Evolutionary conservation across 345 rosid genomes (phyloP), one percentile per base, ranked within the genome.

Genomic region (Hibiscus tridactylites): DNA sequence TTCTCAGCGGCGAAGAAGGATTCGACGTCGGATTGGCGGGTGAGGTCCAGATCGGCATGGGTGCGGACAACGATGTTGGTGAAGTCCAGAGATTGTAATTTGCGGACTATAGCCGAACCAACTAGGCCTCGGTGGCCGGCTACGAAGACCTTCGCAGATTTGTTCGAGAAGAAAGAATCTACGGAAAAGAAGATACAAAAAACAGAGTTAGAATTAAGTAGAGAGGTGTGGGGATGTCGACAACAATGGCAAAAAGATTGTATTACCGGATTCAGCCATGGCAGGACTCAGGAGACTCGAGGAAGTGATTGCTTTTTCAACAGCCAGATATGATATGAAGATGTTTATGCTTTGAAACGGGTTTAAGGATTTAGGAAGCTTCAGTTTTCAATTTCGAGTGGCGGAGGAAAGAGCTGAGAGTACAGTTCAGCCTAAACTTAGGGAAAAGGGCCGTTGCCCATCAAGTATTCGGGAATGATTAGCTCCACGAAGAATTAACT

Each of bases 111-210:
- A 70, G 98, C 92, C 0, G 97, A 89, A 35, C 97, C 99, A 12
- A 90, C 98, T 1, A 95, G 86, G 19, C 99, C 99, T 1, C 96
- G 81, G 82, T 95, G 97, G 59, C 99, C 99, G 10, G 99, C 98
- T 16, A 95, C 96, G 70, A 95, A 95, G 79, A 90, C 80, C 87
- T 90, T 95, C 46, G 89, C 88, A 3, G 92, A 85, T 80, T 83
- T 90, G 11, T 86, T 83, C 6, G 89, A 69, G 81, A 90, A 75
- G 77, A 87, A 87, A 71, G 88, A 79, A 52, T 69, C 81, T 24
- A 66, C 16, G 29, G 28, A 50, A 62, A n/a, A 5, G 26, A 31
- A 17, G 2, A 11, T 9, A 46, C 15, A 46, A 9, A 46, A 46
- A 46, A 46, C 15, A 46, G 15, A 46, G 50, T 47, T 46, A 16